Base-by-base conservation (phyloP, 2,329 filamentous ascomycete genomes). In the Paecilomyces sp. region DNA sequence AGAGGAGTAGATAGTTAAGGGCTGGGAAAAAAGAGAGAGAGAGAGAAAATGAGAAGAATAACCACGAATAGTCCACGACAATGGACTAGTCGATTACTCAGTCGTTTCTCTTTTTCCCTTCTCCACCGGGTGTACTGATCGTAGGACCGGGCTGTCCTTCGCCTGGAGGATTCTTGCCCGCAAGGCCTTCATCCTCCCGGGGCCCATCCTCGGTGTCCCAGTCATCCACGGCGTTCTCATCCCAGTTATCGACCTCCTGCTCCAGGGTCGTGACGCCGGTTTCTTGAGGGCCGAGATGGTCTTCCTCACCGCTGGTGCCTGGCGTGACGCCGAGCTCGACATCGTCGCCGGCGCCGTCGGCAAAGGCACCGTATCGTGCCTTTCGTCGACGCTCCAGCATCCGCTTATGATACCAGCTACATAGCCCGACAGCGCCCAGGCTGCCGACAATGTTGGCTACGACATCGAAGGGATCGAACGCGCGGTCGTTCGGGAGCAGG, bases 241-340 rank as follows among this genome's bases (percentile, higher is more conserved):
- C 92, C 92, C 92, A 96, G 66, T 93, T 91, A 70, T 96, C 92
- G 7, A 96, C 83, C 77, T 95, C 90, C 61, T 93, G 85, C 66
- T 95, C 92, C 22, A 96, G 71, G 1, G 79, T 81, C 63, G 72
- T 78, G n/a, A 91, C 77, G 18, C 88, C 88, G 31, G 83, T 85
- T 73, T 90, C 88, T 64, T 90, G 89, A 50, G 71, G 75, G 30
- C 69, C 78, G 24, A 74, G 67, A 1, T 70, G 73, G 3, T 69
- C 70, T 12, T 68, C 70, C 3, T 69, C 68, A 13, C 69, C 64
- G 24, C 67, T 77, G 3, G 77, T 65, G 28, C 88, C 85, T 6
- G 61, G 62, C 5, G 64, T 55, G 0, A 61, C 64, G 1, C 90
- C 91, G 6, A 96, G 82, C 77, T 96, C 92, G 13, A 96, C 75